phyloP scores from a whole-genome alignment of 2,329 filamentous ascomycete genomes.

The Penicillium corylophilum region DNA sequence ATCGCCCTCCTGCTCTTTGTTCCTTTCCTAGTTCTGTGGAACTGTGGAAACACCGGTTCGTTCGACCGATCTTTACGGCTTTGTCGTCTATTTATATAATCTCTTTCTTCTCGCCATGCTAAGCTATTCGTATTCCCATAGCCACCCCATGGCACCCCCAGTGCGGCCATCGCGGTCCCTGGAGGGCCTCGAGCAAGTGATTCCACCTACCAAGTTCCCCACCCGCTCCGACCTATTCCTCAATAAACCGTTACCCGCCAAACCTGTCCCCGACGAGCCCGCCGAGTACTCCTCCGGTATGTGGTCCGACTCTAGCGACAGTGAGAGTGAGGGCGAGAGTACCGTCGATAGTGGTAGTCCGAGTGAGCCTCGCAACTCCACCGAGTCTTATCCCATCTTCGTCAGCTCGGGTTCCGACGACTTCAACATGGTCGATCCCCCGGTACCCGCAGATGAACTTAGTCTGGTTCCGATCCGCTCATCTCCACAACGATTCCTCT shows the following conservation, averaged over 20 bases:
- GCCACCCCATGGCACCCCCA: conserved; percentile 31
- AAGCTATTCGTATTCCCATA: conserved; percentile 14
- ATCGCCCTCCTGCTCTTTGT: neutral
- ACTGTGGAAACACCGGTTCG: neutral
- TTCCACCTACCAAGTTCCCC: conserved; percentile 25
- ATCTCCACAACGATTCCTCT: conserved; percentile 7
- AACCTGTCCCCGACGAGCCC: conserved; percentile 24
- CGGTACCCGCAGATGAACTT: conserved; percentile 17
- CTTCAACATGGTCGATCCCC: conserved; percentile 27
- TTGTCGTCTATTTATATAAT: neutral
- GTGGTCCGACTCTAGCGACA: conserved; percentile 32
- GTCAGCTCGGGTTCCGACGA: conserved; percentile 31
- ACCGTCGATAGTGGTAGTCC: conserved; percentile 24
- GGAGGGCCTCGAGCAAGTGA: conserved; percentile 38
- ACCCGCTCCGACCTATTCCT: conserved; percentile 23
- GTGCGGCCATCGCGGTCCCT: conserved; percentile 36
- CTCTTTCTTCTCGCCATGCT: conserved; percentile 16
- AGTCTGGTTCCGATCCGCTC: conserved; percentile 15
- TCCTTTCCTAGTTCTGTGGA: too few species aligned
- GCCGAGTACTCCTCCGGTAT: conserved; percentile 19
- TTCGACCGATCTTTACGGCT: too few species aligned
- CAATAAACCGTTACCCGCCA: conserved; percentile 34
- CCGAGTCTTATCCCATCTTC: conserved; percentile 34
- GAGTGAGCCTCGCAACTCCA: conserved; percentile 24
- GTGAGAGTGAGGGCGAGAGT: conserved; percentile 25